These are phyloP conservation scores for Tillandsia fasciculata DNA, from an alignment of 176 grass and related monocot species.

Conservation along the genomic window DNA sequence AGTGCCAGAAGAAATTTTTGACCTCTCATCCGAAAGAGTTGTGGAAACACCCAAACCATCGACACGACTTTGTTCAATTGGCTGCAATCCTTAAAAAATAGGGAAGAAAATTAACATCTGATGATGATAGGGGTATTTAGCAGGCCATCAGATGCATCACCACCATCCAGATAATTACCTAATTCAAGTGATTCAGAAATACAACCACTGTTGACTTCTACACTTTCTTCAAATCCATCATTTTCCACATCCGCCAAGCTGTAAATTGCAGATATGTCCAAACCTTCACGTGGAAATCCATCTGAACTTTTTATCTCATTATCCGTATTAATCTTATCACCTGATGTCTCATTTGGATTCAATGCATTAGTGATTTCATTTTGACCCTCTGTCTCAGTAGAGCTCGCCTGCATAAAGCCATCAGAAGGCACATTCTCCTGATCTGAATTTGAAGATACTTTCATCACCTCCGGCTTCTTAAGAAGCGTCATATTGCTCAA, in stretches of 20 bases:
- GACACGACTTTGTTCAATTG: slow-evolving; percentile 24
- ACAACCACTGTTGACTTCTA: slow-evolving; percentile 1
- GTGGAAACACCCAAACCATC: slow-evolving; percentile 20
- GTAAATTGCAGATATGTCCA: slow-evolving; percentile 17
- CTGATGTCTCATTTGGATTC: neutral
- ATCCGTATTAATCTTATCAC: neutral
- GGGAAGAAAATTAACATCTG: slow-evolving; percentile 38
- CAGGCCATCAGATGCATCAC: slow-evolving; percentile 22
- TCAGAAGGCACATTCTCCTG: slow-evolving; percentile 21
- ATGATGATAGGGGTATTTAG: slow-evolving; percentile 11
- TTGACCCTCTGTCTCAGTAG: slow-evolving; percentile 18
- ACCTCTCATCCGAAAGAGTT: slow-evolving; percentile 22
- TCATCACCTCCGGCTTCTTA: slow-evolving; percentile 53
- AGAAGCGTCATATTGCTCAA: slow-evolving; percentile 54
- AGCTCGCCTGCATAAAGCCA: neutral
- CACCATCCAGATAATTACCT: slow-evolving; percentile 27
- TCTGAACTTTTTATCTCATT: slow-evolving; percentile 20
- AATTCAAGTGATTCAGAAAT: slow-evolving; percentile 13
- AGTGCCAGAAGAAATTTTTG: slow-evolving; percentile 8
- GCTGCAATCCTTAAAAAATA: slow-evolving; percentile 54
- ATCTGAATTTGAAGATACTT: slow-evolving; percentile 19
- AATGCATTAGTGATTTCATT: neutral
- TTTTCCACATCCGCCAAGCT: slow-evolving; percentile 7
- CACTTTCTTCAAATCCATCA: slow-evolving; percentile 24
- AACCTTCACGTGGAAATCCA: neutral